Conservation (phyloP, 2,329 filamentous ascomycete genomes). For the Aspergillus tubingensis region DNA sequence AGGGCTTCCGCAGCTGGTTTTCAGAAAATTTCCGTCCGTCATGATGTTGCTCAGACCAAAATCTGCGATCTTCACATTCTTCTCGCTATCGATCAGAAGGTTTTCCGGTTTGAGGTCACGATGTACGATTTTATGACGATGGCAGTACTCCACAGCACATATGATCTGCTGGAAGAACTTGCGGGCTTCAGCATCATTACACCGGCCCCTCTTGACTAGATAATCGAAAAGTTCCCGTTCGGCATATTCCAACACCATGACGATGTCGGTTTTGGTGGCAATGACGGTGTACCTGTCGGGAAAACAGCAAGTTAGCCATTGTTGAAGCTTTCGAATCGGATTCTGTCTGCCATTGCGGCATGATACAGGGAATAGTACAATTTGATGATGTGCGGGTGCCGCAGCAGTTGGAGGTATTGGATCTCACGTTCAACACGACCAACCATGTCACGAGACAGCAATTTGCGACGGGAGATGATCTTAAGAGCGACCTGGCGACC, state of each 20-base stretch:
- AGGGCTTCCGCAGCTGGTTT: constrained; percentile 96
- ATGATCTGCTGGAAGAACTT: constrained; percentile 99
- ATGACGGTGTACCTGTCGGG: constrained; percentile 82
- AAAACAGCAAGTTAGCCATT: constrained; percentile 19
- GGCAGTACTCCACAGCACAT: constrained; percentile 97
- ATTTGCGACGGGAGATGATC: constrained; percentile 93
- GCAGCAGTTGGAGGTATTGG: constrained; percentile 90
- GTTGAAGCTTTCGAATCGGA: background rate
- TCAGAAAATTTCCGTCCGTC: constrained; percentile 98
- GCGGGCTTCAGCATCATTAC: constrained; percentile 88
- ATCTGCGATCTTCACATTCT: constrained; percentile 99
- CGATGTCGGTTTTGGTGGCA: constrained; percentile 89
- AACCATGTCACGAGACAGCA: constrained; percentile 97
- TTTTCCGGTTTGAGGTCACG: constrained; percentile 98
- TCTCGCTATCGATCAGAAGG: constrained; percentile 85
- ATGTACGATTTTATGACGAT: constrained; percentile 98
- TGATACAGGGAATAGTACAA: constrained; percentile 61
- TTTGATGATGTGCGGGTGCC: constrained; percentile 99
- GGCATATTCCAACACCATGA: constrained; percentile 98
- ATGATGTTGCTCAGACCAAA: constrained; percentile 99
- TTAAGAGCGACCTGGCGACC: constrained; percentile 96
- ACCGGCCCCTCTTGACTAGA: constrained; percentile 89
- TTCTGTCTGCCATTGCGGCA: background rate
- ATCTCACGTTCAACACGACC: constrained; percentile 97
- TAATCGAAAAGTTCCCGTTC: constrained; percentile 97